Evolutionary conservation across 805 yeast species (phyloP), one percentile per base, ranked within the genome.

Genomic region (Metschnikowia continentalis): DNA sequence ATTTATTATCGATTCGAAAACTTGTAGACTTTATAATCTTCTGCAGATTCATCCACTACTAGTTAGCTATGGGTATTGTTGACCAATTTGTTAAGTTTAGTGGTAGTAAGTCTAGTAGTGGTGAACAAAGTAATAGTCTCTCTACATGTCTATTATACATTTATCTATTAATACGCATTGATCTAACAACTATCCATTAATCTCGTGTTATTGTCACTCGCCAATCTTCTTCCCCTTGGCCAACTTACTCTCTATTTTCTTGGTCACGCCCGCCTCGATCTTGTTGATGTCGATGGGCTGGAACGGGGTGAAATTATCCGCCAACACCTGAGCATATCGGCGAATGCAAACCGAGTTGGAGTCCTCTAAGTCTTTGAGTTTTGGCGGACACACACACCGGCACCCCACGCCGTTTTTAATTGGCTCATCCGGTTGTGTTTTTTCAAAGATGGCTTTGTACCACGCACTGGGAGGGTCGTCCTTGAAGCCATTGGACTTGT

Each of bases 371-470:
- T 84, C 91, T 26, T 57, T 52, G 47, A 65, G 72, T 4, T 50
- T 49, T 2, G 53, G 35, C 5, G 88, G 96, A 68, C 98, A 91
- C 55, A 78, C 75, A 67, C 98, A 91, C 38, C 96, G 72, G 65
- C 98, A 91, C 1, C 97, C 97, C 6, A 82, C 82, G 0, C 96
- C 80, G 47, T 66, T 62, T 6, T 63, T 67, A 17, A 58, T 63
- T 6, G 71, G 72, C 32, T 35, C 51, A 47, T 71, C 70, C 3
- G 72, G 70, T 4, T 45, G 43, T 2, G 15, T 13, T 14, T 22
- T 41, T 6, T 33, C 38, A 26, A 35, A 23, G n/a, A 57, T 38
- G 3, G 46, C 33, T 8, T 45, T 52, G 42, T 60, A 54, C 69
- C 68, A 66, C 32, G 58, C 62, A 72, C 81, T 44, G 5, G 42